phyloP scores from a whole-genome alignment of 805 yeast species.

The Saturnispora galanensis region DNA sequence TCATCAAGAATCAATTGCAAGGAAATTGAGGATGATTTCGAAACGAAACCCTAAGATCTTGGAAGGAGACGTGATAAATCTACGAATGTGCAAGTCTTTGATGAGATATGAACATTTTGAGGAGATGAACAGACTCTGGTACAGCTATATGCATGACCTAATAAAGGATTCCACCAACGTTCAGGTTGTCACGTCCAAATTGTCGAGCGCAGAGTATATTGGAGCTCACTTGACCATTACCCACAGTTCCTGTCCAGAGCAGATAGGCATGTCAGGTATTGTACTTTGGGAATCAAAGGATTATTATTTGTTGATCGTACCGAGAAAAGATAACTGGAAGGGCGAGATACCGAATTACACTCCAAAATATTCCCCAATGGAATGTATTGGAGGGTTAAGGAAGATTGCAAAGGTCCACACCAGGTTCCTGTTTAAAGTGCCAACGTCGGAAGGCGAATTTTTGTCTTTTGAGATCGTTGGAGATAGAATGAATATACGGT shows the following conservation, averaged over 20 bases:
- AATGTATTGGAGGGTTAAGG: slow-evolving; percentile 51
- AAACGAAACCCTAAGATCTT: slow-evolving; percentile 20
- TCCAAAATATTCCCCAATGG: slow-evolving; percentile 18
- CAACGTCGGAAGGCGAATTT: slow-evolving; percentile 21
- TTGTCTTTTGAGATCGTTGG: slow-evolving; percentile 59
- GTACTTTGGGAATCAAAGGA: slow-evolving; percentile 79
- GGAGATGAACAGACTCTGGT: slow-evolving; percentile 62
- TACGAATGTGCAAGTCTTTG: slow-evolving; percentile 18
- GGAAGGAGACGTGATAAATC: slow-evolving; percentile 13
- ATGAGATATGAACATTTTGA: slow-evolving; percentile 39
- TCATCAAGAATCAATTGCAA: slow-evolving; percentile 32
- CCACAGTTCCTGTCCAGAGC: slow-evolving; percentile 44
- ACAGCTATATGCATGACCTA: slow-evolving; percentile 51
- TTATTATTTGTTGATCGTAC: slow-evolving; percentile 53
- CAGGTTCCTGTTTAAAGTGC: slow-evolving; percentile 41
- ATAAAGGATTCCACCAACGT: slow-evolving; percentile 27
- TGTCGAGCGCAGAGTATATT: slow-evolving; percentile 71
- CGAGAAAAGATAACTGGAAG: slow-evolving; percentile 32
- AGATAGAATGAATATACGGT: slow-evolving; percentile 62
- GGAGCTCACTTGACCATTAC: slow-evolving; percentile 61
- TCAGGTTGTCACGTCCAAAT: slow-evolving; percentile 36
- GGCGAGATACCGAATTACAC: slow-evolving; percentile 13
- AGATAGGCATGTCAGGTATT: slow-evolving; percentile 61
- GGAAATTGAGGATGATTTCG: slow-evolving; percentile 24
- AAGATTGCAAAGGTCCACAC: slow-evolving; percentile 61